Evolutionary conservation across 1,139 yeast genomes (phyloP), one percentile per base, ranked within the genome.

Genomic region (Candida frijolesensis): DNA sequence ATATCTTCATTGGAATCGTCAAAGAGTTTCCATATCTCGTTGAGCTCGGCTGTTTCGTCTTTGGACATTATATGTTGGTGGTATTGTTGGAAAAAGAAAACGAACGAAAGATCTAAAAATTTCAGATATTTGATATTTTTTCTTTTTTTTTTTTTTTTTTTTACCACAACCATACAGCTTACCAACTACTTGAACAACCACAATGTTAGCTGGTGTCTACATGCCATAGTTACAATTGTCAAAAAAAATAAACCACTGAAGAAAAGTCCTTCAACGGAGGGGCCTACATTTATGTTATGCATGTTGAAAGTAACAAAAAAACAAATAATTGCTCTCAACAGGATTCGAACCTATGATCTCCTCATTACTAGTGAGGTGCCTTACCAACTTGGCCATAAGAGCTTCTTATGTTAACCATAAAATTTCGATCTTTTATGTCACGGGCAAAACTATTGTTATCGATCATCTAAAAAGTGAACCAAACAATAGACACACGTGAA

Each of bases 351-450:
- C 84, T 88, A 82, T 84, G 90, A 85, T 85, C 90, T 85, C 87
- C 84, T 83, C 89, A 85, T 85, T 85, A 85, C 89, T 85, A 85
- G 90, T 85, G 89, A 83, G 84, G 87, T 87, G 90, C 90, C 89
- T 85, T 85, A 85, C 89, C 90, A 84, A 84, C 89, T 85, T 44
- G 46, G 46, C 46, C 46, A 44, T 44, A 44, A 27, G 30, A 44
- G 46, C 46, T 38, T 3, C 15, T 10, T 1, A 15, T 34, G 11
- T 16, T n/a, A 14, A 2, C 1, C 4, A 5, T 34, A 14, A n/a
- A 5, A 6, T 34, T 14, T 7, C 10, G 19, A 10, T 34, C 38
- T 25, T 9, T 25, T 6, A 8, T 25, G 29, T 8, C 22, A 19
- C 22, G 22, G 4, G 22, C 4, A 4, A 19, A 19, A 19, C 22